These are phyloP conservation scores for Suillus americanus DNA, from an alignment of 768 basidiomycete genomes.

Conservation along the genomic window DNA sequence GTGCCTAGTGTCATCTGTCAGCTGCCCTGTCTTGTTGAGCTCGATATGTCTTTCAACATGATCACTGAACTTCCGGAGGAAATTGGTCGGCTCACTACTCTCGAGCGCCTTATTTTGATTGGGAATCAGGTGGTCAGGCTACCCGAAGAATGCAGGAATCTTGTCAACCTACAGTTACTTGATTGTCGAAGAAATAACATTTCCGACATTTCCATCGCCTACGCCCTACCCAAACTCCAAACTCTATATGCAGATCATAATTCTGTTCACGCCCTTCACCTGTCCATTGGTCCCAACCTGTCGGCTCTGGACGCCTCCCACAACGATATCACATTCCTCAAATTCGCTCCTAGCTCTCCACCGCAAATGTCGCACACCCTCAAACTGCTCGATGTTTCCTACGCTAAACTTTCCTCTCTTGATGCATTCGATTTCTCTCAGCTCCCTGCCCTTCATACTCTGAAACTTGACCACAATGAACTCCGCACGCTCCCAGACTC, in stretches of 20 bases:
- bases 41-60: conserved; percentile 95
- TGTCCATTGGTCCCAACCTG: conserved; percentile 68
- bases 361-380: conserved; percentile 52
- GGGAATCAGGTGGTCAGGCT: conserved; percentile 80
- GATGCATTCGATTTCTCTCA: conserved; percentile 73
- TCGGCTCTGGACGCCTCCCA: conserved; percentile 69
- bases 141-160: conserved; percentile 55
- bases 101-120: conserved; percentile 78
- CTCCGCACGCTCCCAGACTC: conserved; percentile 84
- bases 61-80: conserved; percentile 79
- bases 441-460: conserved; percentile 64
- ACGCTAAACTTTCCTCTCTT: conserved; percentile 83
- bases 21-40: conserved; percentile 71
- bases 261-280: conserved; percentile 73
- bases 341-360: conserved; percentile 52
- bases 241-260: conserved; percentile 82
- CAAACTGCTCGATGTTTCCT: conserved; percentile 80
- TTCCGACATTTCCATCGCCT: conserved; percentile 67
- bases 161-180: conserved; percentile 64
- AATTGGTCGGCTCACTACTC: conserved; percentile 63
- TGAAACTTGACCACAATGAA: conserved; percentile 85
- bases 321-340: conserved; percentile 87
- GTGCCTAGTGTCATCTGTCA: conserved; percentile 77
- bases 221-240: conserved; percentile 67
- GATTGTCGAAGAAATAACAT: conserved; percentile 89